Conservation (phyloP, 768 basidiomycete species). For the Pholiota molesta region DNA sequence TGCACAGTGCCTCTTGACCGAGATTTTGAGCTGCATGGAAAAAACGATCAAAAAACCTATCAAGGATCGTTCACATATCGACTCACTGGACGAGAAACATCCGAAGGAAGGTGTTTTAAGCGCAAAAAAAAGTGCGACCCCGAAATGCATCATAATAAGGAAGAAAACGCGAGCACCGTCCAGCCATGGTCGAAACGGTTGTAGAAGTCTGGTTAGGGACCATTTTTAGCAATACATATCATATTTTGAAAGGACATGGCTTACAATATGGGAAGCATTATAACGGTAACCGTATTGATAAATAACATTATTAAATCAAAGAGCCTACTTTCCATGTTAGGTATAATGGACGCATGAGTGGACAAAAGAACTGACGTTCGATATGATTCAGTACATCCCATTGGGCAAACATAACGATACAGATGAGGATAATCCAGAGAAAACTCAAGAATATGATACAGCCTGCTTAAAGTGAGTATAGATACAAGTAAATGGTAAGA, state of each 20-base stretch:
- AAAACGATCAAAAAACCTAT: background rate
- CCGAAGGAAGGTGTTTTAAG: constrained; percentile 24
- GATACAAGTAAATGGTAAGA: background rate
- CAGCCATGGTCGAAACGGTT: constrained; percentile 33
- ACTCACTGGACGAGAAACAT: constrained; percentile 25
- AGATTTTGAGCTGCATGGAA: constrained; percentile 10
- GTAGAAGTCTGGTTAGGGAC: constrained; percentile 19
- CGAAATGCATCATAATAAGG: constrained; percentile 27
- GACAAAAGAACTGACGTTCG: constrained; percentile 25
- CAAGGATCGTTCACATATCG: background rate
- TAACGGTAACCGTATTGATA: constrained; percentile 28
- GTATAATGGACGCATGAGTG: background rate
- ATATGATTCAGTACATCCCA: constrained; percentile 28
- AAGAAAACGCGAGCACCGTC: constrained; percentile 31
- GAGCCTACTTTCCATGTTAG: constrained; percentile 21
- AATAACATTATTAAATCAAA: constrained; percentile 30
- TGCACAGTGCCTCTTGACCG: constrained; percentile 26
- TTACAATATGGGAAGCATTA: constrained; percentile 32
- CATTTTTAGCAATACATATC: background rate
- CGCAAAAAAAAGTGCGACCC: constrained; percentile 28
- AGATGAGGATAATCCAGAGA: constrained; percentile 31
- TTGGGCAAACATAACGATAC: constrained; percentile 28
- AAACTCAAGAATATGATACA: constrained; percentile 28
- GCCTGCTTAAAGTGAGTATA: constrained; percentile 15
- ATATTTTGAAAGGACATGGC: constrained; percentile 9